A percentile compares a stretch with the other conserved stretches of the same genome.
phyloP scores from a whole-genome alignment of 2,329 filamentous ascomycete genomes.

The Ophiostoma tasmaniense region DNA sequence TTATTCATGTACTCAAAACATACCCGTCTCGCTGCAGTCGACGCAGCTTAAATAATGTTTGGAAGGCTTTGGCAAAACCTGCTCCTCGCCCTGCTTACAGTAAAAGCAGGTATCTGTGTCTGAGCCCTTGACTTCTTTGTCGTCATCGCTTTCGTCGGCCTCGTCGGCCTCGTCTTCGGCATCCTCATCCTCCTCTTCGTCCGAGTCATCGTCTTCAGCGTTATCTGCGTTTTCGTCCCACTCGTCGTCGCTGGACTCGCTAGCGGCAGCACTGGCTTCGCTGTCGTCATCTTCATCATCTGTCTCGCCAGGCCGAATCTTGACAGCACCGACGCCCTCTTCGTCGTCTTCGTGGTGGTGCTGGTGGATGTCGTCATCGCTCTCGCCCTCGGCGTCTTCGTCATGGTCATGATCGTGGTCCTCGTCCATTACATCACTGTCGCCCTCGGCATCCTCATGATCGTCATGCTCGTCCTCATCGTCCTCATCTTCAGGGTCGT shows the following conservation, averaged over 20 bases:
- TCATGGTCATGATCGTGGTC: conserved; percentile 21
- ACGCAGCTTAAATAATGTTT: conserved; percentile 32
- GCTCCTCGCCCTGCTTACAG: conserved; percentile 73
- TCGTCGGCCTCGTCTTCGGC: conserved; percentile 40
- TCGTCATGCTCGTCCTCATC: conserved; percentile 22
- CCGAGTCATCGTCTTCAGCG: conserved; percentile 31
- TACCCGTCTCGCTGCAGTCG: conserved; percentile 5
- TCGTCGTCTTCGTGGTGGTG: conserved; percentile 23
- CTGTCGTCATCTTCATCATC: conserved; percentile 38
- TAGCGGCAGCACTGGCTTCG: conserved; percentile 35
- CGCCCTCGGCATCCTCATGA: conserved; percentile 22
- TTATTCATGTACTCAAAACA: not conserved
- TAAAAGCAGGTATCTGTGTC: conserved; percentile 51
- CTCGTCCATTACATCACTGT: conserved; percentile 10
- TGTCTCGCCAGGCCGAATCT: conserved; percentile 45
- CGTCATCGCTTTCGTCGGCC: conserved; percentile 45
- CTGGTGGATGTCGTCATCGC: conserved; percentile 35
- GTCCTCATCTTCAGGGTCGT: conserved; percentile 23
- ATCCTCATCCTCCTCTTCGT: conserved; percentile 36
- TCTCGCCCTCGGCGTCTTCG: conserved; percentile 32
- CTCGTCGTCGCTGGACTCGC: conserved; percentile 42
- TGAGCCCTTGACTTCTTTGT: conserved; percentile 52
- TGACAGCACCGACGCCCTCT: conserved; percentile 49
- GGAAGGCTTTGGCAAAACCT: conserved; percentile 67
- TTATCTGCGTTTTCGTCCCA: conserved; percentile 51